A percentile compares a stretch with the other conserved stretches of the same genome.
Conservation (phyloP, 108 stramenopile genomes). For the Schizochytrium sp. region DNA sequence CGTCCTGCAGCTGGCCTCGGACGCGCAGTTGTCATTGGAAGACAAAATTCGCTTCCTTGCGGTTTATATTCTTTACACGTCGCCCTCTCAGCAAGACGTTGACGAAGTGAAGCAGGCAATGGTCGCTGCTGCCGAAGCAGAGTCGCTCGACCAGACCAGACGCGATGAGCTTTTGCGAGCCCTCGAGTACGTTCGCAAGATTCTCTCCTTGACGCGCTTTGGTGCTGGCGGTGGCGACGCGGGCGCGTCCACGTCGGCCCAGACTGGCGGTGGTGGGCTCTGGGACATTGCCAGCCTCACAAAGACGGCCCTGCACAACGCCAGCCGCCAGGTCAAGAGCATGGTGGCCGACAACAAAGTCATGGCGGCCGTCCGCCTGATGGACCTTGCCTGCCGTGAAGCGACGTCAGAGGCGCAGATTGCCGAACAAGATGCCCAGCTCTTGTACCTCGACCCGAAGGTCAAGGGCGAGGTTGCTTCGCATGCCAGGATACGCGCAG, state of each 20-base stretch:
- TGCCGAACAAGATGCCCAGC: constrained; percentile 83
- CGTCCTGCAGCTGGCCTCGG: constrained; percentile 64
- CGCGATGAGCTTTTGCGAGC: constrained; percentile 59
- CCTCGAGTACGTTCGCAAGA: constrained; percentile 66
- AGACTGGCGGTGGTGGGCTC: neutral
- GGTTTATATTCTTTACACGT: constrained; percentile 66
- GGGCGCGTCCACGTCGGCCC: neutral
- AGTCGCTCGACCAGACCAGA: constrained; percentile 31
- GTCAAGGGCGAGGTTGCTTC: constrained; percentile 76
- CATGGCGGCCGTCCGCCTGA: neutral
- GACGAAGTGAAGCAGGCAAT: constrained; percentile 68
- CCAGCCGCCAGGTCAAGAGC: constrained; percentile 1
- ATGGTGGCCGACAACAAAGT: neutral
- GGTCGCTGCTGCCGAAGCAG: constrained; percentile 48
- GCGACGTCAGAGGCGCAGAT: constrained; percentile 48
- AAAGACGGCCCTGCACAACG: neutral
- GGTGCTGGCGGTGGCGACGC: neutral
- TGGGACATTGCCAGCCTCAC: neutral
- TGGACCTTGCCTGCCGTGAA: constrained; percentile 7
- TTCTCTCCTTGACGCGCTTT: constrained; percentile 56
- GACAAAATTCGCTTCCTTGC: constrained; percentile 87
- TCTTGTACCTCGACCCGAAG: constrained; percentile 81
- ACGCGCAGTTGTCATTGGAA: constrained; percentile 71
- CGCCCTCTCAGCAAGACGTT: constrained; percentile 57
- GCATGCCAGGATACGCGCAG: constrained; percentile 44